Base-by-base conservation (phyloP, 441 rosid genomes). In the Gossypium schwendimanii region DNA sequence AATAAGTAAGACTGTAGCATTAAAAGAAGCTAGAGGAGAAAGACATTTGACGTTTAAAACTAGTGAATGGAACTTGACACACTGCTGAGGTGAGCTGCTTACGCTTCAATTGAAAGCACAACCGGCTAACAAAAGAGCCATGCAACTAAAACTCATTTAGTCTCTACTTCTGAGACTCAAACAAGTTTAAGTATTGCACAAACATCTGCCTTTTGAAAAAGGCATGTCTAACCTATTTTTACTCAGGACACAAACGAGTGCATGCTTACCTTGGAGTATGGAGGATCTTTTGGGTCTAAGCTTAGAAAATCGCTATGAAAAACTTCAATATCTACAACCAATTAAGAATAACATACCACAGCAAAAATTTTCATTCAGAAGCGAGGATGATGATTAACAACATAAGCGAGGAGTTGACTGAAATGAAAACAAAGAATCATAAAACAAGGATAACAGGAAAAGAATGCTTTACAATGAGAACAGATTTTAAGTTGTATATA, bases 251-350 rank as follows among this genome's bases (percentile, higher is more conserved):
- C n/a, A 54, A 33, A 44, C 2, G 18, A 41, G 20, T 67, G 73
- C 45, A 55, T 36, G 68, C 55, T 77, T 77, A 88, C 98, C 98
- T 90, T 81, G 17, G 84, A 76, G 63, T 81, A 86, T 1, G 82
- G 77, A 45, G 87, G 79, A 82, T 84, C 90, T 47, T 78, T 67
- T 4, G 95, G 97, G 83, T 86, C 76, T 68, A 90, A 76, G 24
- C 78, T 84, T 78, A 94, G 81, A 78, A 94, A 92, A 70, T 92
- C 93, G 41, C 90, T 85, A 78, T 88, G 88, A 66, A 77, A 36
- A 70, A 89, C 84, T 78, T 90, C 84, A 59, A 94, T 83, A 80
- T 92, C 98, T 94, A 76, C 74, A 73, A 71, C 62, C 44, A 58
- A 79, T 87, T 74, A 87, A 80, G 88, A 81, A 65, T n/a, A 58